Evolutionary conservation across 2,329 filamentous ascomycete species (phyloP), one percentile per base, ranked within the genome.

Genomic region (Aspergillus ochraceus): DNA sequence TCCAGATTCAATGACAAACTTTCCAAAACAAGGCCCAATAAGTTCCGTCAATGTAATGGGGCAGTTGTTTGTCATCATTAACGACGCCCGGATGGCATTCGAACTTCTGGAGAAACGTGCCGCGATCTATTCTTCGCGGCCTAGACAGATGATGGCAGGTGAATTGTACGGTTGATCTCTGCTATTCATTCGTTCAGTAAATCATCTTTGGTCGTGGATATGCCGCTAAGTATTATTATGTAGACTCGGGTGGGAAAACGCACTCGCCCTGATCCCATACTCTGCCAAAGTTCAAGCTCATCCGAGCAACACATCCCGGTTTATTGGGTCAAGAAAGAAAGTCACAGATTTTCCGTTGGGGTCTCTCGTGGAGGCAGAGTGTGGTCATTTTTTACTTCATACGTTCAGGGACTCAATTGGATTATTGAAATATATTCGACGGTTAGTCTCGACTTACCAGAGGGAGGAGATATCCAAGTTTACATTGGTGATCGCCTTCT

Each of bases 41-140:
- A 52, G 50, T 11, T 52, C 50, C 14, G 50, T 52, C 30, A 52
- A 29, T 4, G 50, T 42, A 6, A 10, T 52, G 50, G 50, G 50
- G 4, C 50, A 39, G 17, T 12, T 20, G 6, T 20, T 39, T 4
- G 20, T 52, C 12, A 14, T 52, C 3, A 36, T 52, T 4, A 39
- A 52, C 19, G 29, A 52, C 19, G 30, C 29, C 12, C 8, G 36
- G 8, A 6, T 39, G n/a, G 50, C 50, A 20, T 29, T 24, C 3
- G 50, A 52, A 4, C 30, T 52, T 11, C 50, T 52, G 4, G 50
- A 52, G 50, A 52, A 52, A 30, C 50, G 32, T 6, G 20, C 50
- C 9, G 29, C 50, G 22, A 30, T 30, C 24, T 30, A 26, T n/a
- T 26, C 50, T 6, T 52, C 50, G 50, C 50, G 50, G 12, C 24